Conservation (phyloP, 1,284 basidiomycete species). For the Ganoderma resinaceum region DNA sequence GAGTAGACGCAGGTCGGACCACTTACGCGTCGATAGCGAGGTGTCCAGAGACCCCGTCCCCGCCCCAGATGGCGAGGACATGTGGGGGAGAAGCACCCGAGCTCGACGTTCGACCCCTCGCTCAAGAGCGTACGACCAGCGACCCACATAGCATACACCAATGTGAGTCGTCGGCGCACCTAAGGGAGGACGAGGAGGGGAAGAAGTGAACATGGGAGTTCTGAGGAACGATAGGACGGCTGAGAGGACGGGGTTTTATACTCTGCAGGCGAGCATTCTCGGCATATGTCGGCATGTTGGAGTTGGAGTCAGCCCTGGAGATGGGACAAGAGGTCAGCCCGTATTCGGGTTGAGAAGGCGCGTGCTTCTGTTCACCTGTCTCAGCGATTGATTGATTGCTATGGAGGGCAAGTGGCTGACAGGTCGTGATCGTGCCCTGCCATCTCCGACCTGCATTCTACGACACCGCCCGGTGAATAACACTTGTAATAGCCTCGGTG, state of each 20-base stretch:
- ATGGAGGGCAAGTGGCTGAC: background rate
- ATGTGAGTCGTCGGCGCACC: background rate
- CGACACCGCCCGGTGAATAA: background rate
- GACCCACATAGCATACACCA: background rate
- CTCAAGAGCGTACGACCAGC: background rate
- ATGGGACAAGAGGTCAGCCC: background rate
- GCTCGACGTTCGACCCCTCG: background rate
- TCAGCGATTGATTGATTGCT: background rate
- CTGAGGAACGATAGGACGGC: conserved; percentile 6
- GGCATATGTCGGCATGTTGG: background rate
- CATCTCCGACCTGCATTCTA: background rate
- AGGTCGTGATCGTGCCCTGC: background rate
- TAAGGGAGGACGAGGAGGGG: background rate
- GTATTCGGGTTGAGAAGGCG: background rate
- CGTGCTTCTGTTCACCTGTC: background rate
- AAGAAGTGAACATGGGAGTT: conserved; percentile 15
- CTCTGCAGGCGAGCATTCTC: background rate
- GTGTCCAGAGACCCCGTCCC: background rate
- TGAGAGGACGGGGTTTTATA: background rate
- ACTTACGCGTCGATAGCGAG: background rate
- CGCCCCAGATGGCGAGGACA: background rate
- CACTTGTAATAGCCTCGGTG: background rate
- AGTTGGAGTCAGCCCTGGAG: background rate
- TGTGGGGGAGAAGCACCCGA: background rate
- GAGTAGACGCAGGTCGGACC: too few relatives aligned